These are phyloP conservation scores for Pichia membranifaciens DNA, from an alignment of 805 yeast genomes.

Conservation along the genomic window DNA sequence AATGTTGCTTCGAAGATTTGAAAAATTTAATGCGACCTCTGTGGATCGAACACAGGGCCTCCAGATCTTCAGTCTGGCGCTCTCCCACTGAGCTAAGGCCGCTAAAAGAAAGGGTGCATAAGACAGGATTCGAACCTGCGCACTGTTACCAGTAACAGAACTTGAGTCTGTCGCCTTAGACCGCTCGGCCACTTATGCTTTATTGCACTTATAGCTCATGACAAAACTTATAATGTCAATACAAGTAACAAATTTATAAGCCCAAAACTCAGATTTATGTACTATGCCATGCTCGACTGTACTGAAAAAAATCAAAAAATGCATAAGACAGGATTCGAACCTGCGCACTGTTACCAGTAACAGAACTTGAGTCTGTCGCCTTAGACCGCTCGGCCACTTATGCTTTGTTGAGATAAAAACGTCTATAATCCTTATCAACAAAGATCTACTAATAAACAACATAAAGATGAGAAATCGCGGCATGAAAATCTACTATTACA, in stretches of 20 bases:
- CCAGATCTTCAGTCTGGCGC: conserved; percentile 23
- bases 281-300: too few relatives aligned
- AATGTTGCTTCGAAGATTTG: too few relatives aligned
- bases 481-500: too few relatives aligned
- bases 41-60: conserved; percentile 22
- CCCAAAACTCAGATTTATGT: too few relatives aligned
- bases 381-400: conserved; percentile 19
- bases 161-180: conserved; percentile 20
- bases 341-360: conserved; percentile 19
- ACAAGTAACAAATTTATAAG: too few relatives aligned
- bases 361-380: conserved; percentile 21
- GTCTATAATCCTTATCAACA: too few relatives aligned
- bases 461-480: too few relatives aligned
- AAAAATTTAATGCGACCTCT: conserved; percentile 14
- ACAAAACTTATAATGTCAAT: too few relatives aligned
- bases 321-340: conserved; percentile 18
- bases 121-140: conserved; percentile 19
- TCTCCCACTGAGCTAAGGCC: conserved; percentile 20
- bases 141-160: conserved; percentile 18
- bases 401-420: conserved; percentile 1
- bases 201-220: too few relatives aligned
- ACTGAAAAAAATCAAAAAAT: too few relatives aligned
- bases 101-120: conserved; percentile 10
- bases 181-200: conserved; percentile 17
- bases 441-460: too few relatives aligned